These are phyloP conservation scores for Phytophthora vignae DNA, from an alignment of 352 stramenopile genomes.

Conservation along the genomic window DNA sequence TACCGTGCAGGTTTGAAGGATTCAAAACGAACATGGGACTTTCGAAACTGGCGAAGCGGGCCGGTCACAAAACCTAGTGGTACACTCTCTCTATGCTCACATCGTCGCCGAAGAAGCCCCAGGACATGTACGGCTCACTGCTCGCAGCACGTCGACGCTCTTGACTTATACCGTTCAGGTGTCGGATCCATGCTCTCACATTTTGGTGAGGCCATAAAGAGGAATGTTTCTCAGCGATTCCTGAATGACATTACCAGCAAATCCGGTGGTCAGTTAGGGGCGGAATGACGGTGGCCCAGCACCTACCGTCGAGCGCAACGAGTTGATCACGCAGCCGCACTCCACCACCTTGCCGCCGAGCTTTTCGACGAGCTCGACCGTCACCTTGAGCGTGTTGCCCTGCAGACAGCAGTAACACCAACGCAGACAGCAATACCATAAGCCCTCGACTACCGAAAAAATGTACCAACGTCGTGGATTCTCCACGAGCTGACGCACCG, in stretches of 20 bases:
- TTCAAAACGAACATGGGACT: constrained; percentile 3
- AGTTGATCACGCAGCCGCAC: constrained; percentile 83
- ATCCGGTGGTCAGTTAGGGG: constrained; percentile 24
- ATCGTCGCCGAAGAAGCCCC: not conserved
- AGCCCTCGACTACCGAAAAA: constrained; percentile 10
- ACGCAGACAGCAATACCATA: constrained; percentile 1
- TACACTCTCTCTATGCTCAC: too few relatives aligned
- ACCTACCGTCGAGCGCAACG: constrained; percentile 57
- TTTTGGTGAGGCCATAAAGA: constrained; percentile 61
- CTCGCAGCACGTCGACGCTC: not conserved
- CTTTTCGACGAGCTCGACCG: constrained; percentile 76
- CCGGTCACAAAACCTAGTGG: not conserved
- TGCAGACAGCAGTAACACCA: constrained; percentile 16
- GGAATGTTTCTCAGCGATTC: constrained; percentile 58
- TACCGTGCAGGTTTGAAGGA: not conserved
- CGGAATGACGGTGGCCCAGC: not conserved
- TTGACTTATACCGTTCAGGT: not conserved
- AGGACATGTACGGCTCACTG: not conserved
- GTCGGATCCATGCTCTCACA: constrained; percentile 38
- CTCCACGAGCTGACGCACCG: constrained; percentile 39
- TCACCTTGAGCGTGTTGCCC: constrained; percentile 86
- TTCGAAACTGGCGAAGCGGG: not conserved
- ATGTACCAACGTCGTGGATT: constrained; percentile 3
- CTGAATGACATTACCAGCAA: constrained; percentile 28
- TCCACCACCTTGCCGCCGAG: constrained; percentile 79